Conservation (phyloP, 148 eudicot species). For the Rhododendron vialii region DNA sequence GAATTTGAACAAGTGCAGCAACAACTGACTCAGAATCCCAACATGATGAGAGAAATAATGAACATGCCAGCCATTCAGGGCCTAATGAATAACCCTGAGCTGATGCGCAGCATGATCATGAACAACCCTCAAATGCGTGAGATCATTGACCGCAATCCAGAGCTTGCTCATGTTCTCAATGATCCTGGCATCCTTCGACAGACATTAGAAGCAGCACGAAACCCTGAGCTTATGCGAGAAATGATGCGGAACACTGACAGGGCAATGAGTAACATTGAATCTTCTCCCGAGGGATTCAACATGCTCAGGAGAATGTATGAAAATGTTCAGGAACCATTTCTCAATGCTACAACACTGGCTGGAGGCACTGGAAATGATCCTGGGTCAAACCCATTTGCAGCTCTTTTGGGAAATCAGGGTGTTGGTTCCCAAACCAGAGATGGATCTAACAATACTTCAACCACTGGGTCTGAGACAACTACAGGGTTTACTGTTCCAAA, state of each 20-base stretch:
- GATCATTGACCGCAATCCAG: constrained; percentile 90
- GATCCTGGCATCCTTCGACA: constrained; percentile 94
- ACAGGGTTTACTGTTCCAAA: constrained; percentile 57
- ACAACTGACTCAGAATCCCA: constrained; percentile 84
- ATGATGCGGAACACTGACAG: constrained; percentile 99
- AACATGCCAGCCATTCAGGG: constrained; percentile 90
- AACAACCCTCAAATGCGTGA: constrained; percentile 97
- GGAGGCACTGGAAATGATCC: constrained; percentile 58
- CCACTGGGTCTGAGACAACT: constrained; percentile 58
- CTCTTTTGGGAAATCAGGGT: constrained; percentile 79
- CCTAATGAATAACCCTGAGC: constrained; percentile 88
- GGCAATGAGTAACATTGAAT: constrained; percentile 98
- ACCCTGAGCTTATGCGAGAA: constrained; percentile 98
- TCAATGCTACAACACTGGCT: constrained; percentile 85
- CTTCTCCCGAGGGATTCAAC: constrained; percentile 97
- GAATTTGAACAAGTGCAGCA: constrained; percentile 90
- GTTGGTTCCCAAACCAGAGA: constrained; percentile 54
- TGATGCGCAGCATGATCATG: constrained; percentile 81
- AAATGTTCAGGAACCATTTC: constrained; percentile 93
- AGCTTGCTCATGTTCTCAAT: constrained; percentile 88
- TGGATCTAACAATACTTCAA: constrained; percentile 53
- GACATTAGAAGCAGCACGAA: constrained; percentile 91
- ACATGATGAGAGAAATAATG: constrained; percentile 97
- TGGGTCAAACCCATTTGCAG: constrained; percentile 75
- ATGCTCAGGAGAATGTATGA: constrained; percentile 99